A percentile compares a stretch with the other conserved stretches of the same genome.
Evolutionary conservation across 345 rosid genomes (phyloP).

Genomic region (Excoecaria agallocha): DNA sequence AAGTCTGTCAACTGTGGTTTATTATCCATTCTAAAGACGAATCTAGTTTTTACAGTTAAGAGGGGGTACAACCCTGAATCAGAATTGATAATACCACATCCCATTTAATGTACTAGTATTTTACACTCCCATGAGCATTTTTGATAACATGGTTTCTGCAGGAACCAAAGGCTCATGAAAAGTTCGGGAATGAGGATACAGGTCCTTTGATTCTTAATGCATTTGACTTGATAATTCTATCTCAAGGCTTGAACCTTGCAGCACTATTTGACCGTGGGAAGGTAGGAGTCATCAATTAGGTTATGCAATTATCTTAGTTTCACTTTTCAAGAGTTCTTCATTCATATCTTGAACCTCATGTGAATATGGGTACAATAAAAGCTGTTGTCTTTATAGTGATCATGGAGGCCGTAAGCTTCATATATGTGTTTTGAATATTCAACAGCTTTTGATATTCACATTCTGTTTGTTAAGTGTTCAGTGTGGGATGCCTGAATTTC

Average conservation of each 20-base stretch:
- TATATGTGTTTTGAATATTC: background rate
- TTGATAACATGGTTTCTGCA: slow-evolving; percentile 26
- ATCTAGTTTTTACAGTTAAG: background rate
- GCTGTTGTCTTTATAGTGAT: background rate
- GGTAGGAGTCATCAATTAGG: slow-evolving; percentile 38
- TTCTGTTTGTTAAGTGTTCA: background rate
- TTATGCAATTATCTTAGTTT: background rate
- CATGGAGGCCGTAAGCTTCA: background rate
- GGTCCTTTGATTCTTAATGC: slow-evolving; percentile 92
- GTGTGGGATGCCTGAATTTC: background rate
- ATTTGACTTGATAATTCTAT: slow-evolving; percentile 81
- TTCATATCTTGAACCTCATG: background rate
- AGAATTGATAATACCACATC: background rate
- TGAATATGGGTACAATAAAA: background rate
- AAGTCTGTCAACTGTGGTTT: background rate
- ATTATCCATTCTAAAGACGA: background rate
- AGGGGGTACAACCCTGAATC: background rate
- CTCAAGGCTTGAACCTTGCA: slow-evolving; percentile 95
- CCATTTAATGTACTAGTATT: background rate
- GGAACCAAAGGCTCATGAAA: slow-evolving; percentile 58
- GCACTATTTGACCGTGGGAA: slow-evolving; percentile 83
- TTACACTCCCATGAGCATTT: slow-evolving; percentile 11
- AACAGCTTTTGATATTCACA: background rate
- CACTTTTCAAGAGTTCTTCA: background rate
- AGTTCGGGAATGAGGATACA: slow-evolving; percentile 46